Evolutionary conservation across 148 eudicot genomes (phyloP), one percentile per base, ranked within the genome.

Genomic region (Heliamphora exappendiculata): DNA sequence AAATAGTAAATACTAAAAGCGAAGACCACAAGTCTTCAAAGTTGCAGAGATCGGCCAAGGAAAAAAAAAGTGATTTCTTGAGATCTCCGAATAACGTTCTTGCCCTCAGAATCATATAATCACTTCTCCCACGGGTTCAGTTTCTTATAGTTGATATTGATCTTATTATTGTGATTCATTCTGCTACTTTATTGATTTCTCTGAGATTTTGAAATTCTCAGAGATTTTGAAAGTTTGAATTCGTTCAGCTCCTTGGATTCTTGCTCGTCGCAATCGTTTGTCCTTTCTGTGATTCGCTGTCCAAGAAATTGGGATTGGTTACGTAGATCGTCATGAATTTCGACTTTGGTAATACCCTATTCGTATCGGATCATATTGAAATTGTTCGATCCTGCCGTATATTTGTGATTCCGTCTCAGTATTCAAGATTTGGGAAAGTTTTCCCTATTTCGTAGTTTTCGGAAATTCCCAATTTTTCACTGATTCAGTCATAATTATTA

Each of bases 311-410:
- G 67, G 79, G 62, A 24, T 54, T 16, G 44, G 11, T 3, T 44
- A 28, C 10, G 31, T 36, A 33, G 76, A 71, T 78, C 71, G 59
- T 78, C 37, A 4, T 28, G 26, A 36, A n/a, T 53, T 33, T 73
- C 64, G 41, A 60, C 49, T 62, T n/a, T 62, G n/a, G 33, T 72
- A 36, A 9, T 33, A 29, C 24, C n/a, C n/a, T 20, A 34, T 31
- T 50, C 26, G 41, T 22, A 8, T 70, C 62, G 70, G 60, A 50
- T 72, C 76, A 24, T 72, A 24, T 78, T 72, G 36, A 49, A 26
- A 39, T 39, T 33, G 36, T 55, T 73, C 57, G 66, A 73, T 72
- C 45, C 74, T 50, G 10, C 28, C 28, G 20, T 72, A 13, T 55
- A 5, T 14, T 57, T 42, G 13, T 53, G n/a, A 44, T 19, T 39